Percentiles rank a stretch among this genome's conserved stretches.
Evolutionary conservation across 2,329 filamentous ascomycete genomes (phyloP).

Genomic region (Botrytis porri): DNA sequence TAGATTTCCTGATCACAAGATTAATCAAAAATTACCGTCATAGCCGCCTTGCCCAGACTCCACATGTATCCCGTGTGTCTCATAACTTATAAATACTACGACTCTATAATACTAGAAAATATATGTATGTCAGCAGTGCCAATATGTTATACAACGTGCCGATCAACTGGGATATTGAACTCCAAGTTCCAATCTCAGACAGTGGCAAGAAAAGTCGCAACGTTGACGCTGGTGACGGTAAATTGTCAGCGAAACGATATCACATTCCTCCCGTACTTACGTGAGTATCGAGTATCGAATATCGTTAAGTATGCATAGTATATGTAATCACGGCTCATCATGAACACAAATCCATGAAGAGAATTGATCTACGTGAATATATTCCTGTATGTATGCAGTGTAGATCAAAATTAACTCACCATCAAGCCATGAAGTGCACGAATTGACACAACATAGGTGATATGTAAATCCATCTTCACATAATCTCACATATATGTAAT

Average conservation of each 20-base stretch:
- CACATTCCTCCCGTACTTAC: background rate
- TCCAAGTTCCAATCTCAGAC: background rate
- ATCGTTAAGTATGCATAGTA: background rate
- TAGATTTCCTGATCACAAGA: background rate
- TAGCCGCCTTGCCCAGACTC: background rate
- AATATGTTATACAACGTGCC: background rate
- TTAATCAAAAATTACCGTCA: background rate
- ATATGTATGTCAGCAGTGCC: slow-evolving; percentile 5
- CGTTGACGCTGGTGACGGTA: background rate
- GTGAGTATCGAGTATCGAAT: background rate
- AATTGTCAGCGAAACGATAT: background rate
- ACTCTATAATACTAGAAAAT: slow-evolving; percentile 1
- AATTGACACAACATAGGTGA: background rate
- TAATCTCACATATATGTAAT: background rate
- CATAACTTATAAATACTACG: background rate
- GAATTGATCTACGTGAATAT: background rate
- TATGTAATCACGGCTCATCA: slow-evolving; percentile 4
- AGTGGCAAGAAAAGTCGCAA: background rate
- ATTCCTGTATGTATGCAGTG: background rate
- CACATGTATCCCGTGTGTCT: background rate
- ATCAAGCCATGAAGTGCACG: background rate
- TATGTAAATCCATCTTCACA: background rate
- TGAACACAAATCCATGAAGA: background rate
- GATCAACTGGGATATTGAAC: background rate
- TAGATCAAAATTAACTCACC: background rate